Conservation (phyloP, 2,329 filamentous ascomycete species). For the Nothomitra cinnamomea region DNA sequence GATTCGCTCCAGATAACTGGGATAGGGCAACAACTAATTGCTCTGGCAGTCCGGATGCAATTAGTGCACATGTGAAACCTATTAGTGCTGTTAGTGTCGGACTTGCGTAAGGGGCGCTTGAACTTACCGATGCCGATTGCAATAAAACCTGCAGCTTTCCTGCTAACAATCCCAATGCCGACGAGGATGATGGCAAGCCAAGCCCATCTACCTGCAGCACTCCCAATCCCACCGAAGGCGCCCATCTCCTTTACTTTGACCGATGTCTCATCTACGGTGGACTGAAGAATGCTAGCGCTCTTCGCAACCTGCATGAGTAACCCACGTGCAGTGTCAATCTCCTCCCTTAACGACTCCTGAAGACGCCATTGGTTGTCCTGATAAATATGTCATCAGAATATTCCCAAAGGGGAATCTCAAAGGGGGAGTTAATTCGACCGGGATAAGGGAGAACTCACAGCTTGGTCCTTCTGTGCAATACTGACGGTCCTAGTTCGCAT, state of each 20-base stretch:
- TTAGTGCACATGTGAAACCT: not conserved
- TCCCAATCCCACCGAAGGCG: not conserved
- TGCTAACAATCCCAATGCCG: not conserved
- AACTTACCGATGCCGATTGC: not conserved
- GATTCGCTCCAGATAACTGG: not conserved
- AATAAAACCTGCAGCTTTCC: not conserved
- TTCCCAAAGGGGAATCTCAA: not conserved
- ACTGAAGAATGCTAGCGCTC: slow-evolving; percentile 13
- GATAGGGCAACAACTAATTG: not conserved
- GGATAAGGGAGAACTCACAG: slow-evolving; percentile 6
- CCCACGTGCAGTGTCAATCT: slow-evolving; percentile 11
- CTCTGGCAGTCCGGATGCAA: not conserved
- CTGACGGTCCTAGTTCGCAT: slow-evolving; percentile 18
- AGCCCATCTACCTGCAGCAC: not conserved
- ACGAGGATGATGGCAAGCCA: not conserved
- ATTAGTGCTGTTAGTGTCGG: not conserved
- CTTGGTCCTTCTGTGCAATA: slow-evolving; percentile 20
- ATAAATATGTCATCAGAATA: not conserved
- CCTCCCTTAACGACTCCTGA: slow-evolving; percentile 11
- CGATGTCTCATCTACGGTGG: slow-evolving; percentile 12
- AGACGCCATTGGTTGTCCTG: slow-evolving; percentile 14
- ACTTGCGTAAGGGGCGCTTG: not conserved
- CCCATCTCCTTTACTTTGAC: slow-evolving; percentile 8
- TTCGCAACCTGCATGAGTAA: slow-evolving; percentile 13
- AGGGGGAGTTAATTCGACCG: not conserved